Evolutionary conservation across 805 yeast genomes (phyloP).

Genomic region (Yamadazyma paraphyllophila): DNA sequence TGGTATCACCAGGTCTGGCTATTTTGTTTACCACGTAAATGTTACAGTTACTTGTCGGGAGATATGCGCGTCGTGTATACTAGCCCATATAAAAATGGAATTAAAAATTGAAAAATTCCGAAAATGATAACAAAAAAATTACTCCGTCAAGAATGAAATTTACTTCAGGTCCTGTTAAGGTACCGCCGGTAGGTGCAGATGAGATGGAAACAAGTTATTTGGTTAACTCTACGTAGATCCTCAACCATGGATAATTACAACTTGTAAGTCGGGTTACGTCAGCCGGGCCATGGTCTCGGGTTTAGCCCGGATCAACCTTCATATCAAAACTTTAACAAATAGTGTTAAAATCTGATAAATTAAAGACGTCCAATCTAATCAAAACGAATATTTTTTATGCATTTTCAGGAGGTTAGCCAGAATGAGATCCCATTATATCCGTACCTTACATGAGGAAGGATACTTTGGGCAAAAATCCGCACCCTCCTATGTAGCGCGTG

Average conservation of each 20-base stretch:
- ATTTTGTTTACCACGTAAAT: constrained; percentile 1
- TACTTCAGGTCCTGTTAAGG: background rate
- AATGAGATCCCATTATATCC: constrained; percentile 1
- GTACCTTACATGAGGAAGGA: constrained; percentile 7
- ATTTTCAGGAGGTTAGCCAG: background rate
- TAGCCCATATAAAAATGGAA: background rate
- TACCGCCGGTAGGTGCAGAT: background rate
- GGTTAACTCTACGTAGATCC: too few species aligned
- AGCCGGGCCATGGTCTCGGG: background rate
- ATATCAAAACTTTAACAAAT: background rate
- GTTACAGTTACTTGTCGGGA: background rate
- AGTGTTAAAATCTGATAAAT: background rate
- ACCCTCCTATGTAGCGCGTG: background rate
- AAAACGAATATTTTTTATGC: constrained; percentile 6
- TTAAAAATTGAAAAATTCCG: background rate
- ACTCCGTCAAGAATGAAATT: background rate
- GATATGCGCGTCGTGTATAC: background rate
- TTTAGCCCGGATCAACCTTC: background rate
- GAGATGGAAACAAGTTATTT: too few species aligned
- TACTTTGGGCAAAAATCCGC: background rate
- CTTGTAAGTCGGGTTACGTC: too few species aligned
- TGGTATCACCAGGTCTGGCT: background rate
- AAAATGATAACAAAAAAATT: background rate
- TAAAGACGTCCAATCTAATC: background rate
- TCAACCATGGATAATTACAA: too few species aligned